Conservation (phyloP, 805 yeast species). For the Ogataea paraovalis region DNA sequence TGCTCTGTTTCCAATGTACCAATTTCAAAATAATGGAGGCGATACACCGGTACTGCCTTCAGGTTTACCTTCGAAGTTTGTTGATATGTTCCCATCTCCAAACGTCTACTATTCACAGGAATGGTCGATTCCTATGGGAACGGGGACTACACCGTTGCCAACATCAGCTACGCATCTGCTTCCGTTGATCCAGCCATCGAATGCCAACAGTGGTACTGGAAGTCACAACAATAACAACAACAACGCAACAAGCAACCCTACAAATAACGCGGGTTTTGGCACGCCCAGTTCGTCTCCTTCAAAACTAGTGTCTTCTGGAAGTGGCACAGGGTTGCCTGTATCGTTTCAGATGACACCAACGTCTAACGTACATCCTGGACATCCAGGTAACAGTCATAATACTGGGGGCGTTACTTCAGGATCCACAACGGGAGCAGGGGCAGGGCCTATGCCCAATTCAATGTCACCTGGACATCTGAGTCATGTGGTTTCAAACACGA, state of each 20-base stretch:
- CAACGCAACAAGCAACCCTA: background rate
- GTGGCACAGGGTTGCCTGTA: background rate
- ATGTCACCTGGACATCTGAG: background rate
- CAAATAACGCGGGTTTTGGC: background rate
- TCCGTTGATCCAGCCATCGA: slow-evolving; percentile 10
- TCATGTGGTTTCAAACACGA: background rate
- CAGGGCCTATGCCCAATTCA: background rate
- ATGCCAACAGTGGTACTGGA: background rate
- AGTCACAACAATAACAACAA: slow-evolving; percentile 12
- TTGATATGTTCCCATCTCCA: slow-evolving; percentile 79
- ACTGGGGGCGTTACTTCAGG: background rate
- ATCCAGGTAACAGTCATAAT: background rate
- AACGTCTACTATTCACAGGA: slow-evolving; percentile 65
- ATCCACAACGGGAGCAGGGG: background rate
- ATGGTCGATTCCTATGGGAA: slow-evolving; percentile 45
- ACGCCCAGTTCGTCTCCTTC: background rate
- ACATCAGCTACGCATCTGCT: slow-evolving; percentile 26
- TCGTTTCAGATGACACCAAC: slow-evolving; percentile 2
- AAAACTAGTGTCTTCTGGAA: background rate
- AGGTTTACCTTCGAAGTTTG: slow-evolving; percentile 67
- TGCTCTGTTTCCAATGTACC: slow-evolving; percentile 9
- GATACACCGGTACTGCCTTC: slow-evolving; percentile 70
- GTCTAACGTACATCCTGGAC: background rate
- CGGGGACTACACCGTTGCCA: slow-evolving; percentile 39
- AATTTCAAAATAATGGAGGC: slow-evolving; percentile 9